phyloP scores from a whole-genome alignment of 257 asterid genomes.

The Jacaranda mimosifolia region DNA sequence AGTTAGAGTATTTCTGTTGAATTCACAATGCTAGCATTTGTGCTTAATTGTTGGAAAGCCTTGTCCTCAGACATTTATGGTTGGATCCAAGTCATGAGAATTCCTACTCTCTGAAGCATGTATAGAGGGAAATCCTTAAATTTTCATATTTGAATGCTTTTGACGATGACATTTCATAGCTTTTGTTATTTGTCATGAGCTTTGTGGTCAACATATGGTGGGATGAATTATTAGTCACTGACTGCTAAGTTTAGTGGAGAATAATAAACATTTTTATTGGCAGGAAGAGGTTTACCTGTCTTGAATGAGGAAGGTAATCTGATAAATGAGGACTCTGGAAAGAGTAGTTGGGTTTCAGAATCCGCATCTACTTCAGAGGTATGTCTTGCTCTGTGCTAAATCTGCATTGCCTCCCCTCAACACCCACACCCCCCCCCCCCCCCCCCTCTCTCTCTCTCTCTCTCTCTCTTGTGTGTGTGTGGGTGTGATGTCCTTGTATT shows the following conservation, averaged over 20 bases:
- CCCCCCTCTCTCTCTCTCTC: no score
- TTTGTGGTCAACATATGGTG: slow-evolving; percentile 1
- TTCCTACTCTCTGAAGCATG: not conserved
- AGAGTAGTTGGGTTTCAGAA: slow-evolving; percentile 63
- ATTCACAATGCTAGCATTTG: slow-evolving; percentile 10
- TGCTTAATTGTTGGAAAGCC: not conserved
- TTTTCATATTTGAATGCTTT: slow-evolving; percentile 5
- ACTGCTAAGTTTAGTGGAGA: slow-evolving; percentile 1
- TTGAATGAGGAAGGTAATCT: slow-evolving; percentile 88
- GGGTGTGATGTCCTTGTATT: not conserved
- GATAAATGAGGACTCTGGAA: slow-evolving; percentile 68
- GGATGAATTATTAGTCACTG: not conserved
- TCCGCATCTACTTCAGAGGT: slow-evolving; percentile 84
- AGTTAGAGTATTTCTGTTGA: not conserved
- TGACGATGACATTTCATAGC: not conserved
- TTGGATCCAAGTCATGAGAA: not conserved
- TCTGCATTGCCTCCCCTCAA: no score
- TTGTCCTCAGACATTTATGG: not conserved
- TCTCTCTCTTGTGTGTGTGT: no score
- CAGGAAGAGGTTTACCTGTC: slow-evolving; percentile 89
- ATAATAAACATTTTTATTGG: slow-evolving; percentile 23
- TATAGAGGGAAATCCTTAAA: not conserved
- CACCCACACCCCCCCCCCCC: no score
- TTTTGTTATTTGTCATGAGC: not conserved
- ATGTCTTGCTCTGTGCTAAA: slow-evolving; percentile 11